Conservation (phyloP, 768 basidiomycete species). For the Hygrophorus pudorinus region DNA sequence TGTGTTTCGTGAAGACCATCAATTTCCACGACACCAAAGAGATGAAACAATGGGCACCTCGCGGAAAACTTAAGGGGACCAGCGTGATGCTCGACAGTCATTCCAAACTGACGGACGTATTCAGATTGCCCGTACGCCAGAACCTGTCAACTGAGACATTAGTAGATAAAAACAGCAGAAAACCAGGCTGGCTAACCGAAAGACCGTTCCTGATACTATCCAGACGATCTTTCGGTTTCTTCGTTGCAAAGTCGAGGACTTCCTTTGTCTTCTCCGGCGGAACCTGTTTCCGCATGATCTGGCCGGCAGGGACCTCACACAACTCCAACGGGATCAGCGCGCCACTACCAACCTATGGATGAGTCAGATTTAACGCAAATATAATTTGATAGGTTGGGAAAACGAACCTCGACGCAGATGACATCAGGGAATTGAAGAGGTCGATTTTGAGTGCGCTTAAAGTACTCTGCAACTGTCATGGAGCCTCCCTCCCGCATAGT, state of each 20-base stretch:
- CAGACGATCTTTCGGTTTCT: constrained; percentile 46
- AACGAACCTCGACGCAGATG: constrained; percentile 56
- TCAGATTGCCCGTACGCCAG: constrained; percentile 65
- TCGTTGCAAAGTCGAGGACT: constrained; percentile 59
- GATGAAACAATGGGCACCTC: constrained; percentile 25
- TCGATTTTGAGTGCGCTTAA: constrained; percentile 39
- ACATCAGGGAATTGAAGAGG: constrained; percentile 51
- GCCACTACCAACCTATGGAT: constrained; percentile 45
- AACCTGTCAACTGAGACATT: constrained; percentile 25
- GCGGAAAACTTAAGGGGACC: constrained; percentile 52
- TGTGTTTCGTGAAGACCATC: neutral
- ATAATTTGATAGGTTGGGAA: neutral
- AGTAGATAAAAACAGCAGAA: neutral
- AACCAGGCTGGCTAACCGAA: constrained; percentile 24
- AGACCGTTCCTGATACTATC: constrained; percentile 45
- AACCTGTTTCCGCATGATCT: constrained; percentile 65
- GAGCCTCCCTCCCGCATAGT: constrained; percentile 43
- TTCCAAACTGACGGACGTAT: constrained; percentile 66
- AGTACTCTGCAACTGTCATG: constrained; percentile 54
- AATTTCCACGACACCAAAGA: neutral
- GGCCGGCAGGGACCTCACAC: constrained; percentile 47
- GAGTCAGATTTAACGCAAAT: constrained; percentile 3
- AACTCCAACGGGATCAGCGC: constrained; percentile 55
- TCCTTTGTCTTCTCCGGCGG: constrained; percentile 55
- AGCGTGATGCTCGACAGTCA: constrained; percentile 41